Base-by-base conservation (phyloP, 2,329 filamentous ascomycete genomes). In the Albifimbria verrucaria region DNA sequence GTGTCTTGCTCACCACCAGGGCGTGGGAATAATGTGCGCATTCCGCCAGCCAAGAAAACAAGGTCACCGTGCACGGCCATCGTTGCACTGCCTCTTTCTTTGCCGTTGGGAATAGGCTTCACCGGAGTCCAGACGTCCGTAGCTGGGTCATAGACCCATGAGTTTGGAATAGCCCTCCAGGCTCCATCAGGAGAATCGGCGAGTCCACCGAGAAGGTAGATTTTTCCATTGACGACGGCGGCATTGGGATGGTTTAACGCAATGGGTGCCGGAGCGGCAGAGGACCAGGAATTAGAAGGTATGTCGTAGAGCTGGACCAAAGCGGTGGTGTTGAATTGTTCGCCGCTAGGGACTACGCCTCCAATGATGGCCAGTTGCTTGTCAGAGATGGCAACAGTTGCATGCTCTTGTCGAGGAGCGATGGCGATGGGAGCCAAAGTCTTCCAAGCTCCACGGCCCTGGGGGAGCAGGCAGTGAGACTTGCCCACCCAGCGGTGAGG, bases 201-300 rank as follows among this genome's bases (percentile, higher is more conserved):
- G 1, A 75, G 61, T 0, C 69, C 72, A 6, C 74, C 72, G 2
- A 76, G 59, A 0, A 75, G 48, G 51, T 74, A 75, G 12, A 75
- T 61, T 50, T 69, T 70, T 44, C 65, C 65, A 43, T 68, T 53
- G 2, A 71, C 60, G 0, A 58, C 66, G 7, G 67, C 72, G 20
- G 63, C 66, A 49, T 76, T 76, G 45, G 65, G 60, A 50, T 75
- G 72, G 47, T 72, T 74, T 3, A 70, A 54, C 5, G 59, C 44
- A 0, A 62, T 43, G 0, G 72, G 72, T 0, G 67, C 51, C 4
- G 65, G 58, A 0, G 68, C 57, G 2, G 56, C 62, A 2, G 48
- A 46, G 10, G 46, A 50, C 68, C 70, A 73, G 17, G 58, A 60
- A 45, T 69, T 58, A 15, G 53, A 55, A 2, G 58, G 49, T n/a